phyloP scores from a whole-genome alignment of 202 grass and related monocot genomes.

The Carex sylvatica region DNA sequence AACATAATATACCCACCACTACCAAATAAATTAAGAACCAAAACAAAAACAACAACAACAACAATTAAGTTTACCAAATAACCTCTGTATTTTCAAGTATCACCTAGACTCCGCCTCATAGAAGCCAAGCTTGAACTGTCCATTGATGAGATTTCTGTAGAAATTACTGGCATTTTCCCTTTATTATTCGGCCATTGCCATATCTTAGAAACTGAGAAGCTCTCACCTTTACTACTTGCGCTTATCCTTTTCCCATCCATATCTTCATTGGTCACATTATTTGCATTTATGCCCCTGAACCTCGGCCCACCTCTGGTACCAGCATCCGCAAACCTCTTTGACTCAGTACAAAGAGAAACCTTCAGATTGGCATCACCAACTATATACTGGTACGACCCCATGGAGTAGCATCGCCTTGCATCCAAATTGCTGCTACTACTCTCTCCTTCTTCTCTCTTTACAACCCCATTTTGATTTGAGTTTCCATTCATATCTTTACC shows the following conservation, averaged over 20 bases:
- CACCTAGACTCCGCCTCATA: conserved; percentile 46
- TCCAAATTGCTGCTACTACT: conserved; percentile 90
- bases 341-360: conserved; percentile 55
- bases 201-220: conserved; percentile 96
- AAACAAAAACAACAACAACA: background rate
- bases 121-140: conserved; percentile 48
- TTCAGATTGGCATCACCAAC: conserved; percentile 62
- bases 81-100: conserved; percentile 34
- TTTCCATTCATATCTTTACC: conserved; percentile 29
- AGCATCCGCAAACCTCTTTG: conserved; percentile 32
- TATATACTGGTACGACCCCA: conserved; percentile 95
- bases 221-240: conserved; percentile 74
- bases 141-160: conserved; percentile 48
- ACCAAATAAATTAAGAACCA: background rate
- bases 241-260: conserved; percentile 80
- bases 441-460: conserved; percentile 94
- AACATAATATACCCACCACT: conserved; percentile 25
- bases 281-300: conserved; percentile 38
- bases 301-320: conserved; percentile 19
- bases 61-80: conserved; percentile 9
- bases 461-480: conserved; percentile 24
- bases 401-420: conserved; percentile 92
- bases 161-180: conserved; percentile 73
- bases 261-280: conserved; percentile 53
- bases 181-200: conserved; percentile 80